A percentile compares a stretch with the other conserved stretches of the same genome.
phyloP scores from a whole-genome alignment of 164 flowering plant species.

The Chimonanthus salicifolius region DNA sequence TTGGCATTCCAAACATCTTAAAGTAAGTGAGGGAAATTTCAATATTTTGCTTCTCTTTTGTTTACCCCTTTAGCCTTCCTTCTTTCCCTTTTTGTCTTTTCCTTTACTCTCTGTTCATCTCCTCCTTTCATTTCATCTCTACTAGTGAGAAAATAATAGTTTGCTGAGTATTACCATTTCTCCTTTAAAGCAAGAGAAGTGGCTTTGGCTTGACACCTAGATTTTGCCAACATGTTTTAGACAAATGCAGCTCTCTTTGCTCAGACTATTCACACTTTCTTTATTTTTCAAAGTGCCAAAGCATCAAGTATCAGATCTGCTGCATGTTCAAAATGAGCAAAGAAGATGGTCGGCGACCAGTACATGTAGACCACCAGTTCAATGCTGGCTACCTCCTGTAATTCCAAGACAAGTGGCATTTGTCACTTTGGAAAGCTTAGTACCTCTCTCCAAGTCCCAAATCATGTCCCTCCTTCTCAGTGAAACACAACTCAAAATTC shows the following conservation, averaged over 20 bases:
- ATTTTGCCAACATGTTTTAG: not conserved
- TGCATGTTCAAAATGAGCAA: no score
- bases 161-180: not conserved
- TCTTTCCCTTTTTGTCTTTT: slow-evolving; percentile 19
- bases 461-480: no score
- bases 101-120: slow-evolving; percentile 13
- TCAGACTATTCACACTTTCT: no score
- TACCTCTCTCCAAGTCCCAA: not conserved
- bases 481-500: no score
- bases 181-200: not conserved
- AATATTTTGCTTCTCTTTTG: slow-evolving; percentile 8
- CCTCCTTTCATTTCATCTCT: not conserved
- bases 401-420: not conserved
- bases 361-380: not conserved
- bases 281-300: no score
- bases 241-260: no score
- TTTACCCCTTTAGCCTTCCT: not conserved
- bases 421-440: not conserved
- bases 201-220: not conserved
- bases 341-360: not conserved
- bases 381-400: not conserved
- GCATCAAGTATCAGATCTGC: no score
- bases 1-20: slow-evolving; percentile 13
- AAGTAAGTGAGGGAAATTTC: slow-evolving; percentile 13
- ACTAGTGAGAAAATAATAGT: no score